Conservation (phyloP, 2,329 filamentous ascomycete genomes). For the Rhynchosporium agropyri region DNA sequence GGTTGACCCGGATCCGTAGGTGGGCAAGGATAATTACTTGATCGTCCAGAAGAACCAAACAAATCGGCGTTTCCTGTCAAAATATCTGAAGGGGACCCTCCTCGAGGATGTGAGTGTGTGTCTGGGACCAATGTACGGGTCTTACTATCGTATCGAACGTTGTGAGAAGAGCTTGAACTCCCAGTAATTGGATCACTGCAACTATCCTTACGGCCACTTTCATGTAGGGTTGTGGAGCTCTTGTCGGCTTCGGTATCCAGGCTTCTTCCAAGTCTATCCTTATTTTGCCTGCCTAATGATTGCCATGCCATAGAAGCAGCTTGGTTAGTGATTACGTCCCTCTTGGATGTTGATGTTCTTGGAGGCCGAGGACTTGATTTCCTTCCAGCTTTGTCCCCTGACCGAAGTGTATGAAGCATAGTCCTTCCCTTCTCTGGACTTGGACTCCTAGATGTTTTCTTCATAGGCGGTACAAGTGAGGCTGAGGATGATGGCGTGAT, state of each 20-base stretch:
- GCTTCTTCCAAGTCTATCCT: slow-evolving; percentile 38
- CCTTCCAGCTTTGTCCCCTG: slow-evolving; percentile 51
- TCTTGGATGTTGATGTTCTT: slow-evolving; percentile 34
- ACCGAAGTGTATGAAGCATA: slow-evolving; percentile 63
- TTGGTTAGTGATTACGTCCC: slow-evolving; percentile 59
- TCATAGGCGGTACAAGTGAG: slow-evolving; percentile 38
- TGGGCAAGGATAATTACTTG: slow-evolving; percentile 41
- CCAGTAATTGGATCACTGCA: slow-evolving; percentile 27
- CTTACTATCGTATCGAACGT: slow-evolving; percentile 40
- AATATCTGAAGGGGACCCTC: slow-evolving; percentile 35
- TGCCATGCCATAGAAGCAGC: slow-evolving; percentile 65
- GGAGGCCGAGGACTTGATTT: slow-evolving; percentile 45
- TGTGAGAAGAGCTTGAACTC: slow-evolving; percentile 28
- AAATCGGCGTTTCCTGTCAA: slow-evolving; percentile 33
- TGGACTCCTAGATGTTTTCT: slow-evolving; percentile 49
- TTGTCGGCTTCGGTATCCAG: slow-evolving; percentile 36
- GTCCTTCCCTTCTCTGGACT: slow-evolving; percentile 61
- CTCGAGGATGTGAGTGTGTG: slow-evolving; percentile 25
- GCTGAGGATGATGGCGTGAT: slow-evolving; percentile 27
- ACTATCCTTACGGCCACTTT: slow-evolving; percentile 32
- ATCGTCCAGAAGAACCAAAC: slow-evolving; percentile 30
- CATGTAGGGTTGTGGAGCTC: slow-evolving; percentile 35
- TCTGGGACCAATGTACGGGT: slow-evolving; percentile 41
- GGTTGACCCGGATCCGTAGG: slow-evolving; percentile 38
- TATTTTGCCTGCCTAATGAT: slow-evolving; percentile 33